These are phyloP conservation scores for Orbilia brochopaga DNA, from an alignment of 2,329 filamentous ascomycete species.

Conservation along the genomic window DNA sequence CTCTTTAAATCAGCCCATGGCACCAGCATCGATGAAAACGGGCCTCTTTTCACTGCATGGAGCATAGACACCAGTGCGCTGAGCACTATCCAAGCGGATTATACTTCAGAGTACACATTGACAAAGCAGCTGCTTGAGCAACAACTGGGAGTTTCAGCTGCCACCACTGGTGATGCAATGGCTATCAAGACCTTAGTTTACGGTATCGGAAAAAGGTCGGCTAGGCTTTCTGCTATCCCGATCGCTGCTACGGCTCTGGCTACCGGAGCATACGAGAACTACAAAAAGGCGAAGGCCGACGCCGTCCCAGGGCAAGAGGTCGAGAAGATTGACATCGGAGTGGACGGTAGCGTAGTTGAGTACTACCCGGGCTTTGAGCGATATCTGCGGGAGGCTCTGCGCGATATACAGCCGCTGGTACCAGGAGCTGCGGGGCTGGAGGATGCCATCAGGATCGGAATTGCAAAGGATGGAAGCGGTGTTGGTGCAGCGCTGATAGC, in stretches of 20 bases:
- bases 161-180: slow-evolving; percentile 77
- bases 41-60: slow-evolving; percentile 78
- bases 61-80: slow-evolving; percentile 89
- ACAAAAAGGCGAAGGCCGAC: slow-evolving; percentile 35
- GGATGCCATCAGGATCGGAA: slow-evolving; percentile 87
- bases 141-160: slow-evolving; percentile 75
- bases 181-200: slow-evolving; percentile 82
- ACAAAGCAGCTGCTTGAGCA: slow-evolving; percentile 80
- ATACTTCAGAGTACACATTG: slow-evolving; percentile 71
- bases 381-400: slow-evolving; percentile 82
- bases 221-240: slow-evolving; percentile 83
- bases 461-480: slow-evolving; percentile 94
- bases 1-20: slow-evolving; percentile 67
- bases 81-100: slow-evolving; percentile 83
- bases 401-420: slow-evolving; percentile 73
- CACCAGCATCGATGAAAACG: slow-evolving; percentile 68
- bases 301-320: slow-evolving; percentile 63
- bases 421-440: slow-evolving; percentile 72
- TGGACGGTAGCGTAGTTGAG: slow-evolving; percentile 92
- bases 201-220: slow-evolving; percentile 85
- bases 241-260: slow-evolving; percentile 83
- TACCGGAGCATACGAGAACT: slow-evolving; percentile 62
- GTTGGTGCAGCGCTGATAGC: slow-evolving; percentile 96
- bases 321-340: slow-evolving; percentile 83
- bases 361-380: slow-evolving; percentile 93